Percentiles rank a stretch among this genome's conserved stretches.
Evolutionary conservation across 1,284 basidiomycete species (phyloP).

Genomic region (Crepidotus sp.): DNA sequence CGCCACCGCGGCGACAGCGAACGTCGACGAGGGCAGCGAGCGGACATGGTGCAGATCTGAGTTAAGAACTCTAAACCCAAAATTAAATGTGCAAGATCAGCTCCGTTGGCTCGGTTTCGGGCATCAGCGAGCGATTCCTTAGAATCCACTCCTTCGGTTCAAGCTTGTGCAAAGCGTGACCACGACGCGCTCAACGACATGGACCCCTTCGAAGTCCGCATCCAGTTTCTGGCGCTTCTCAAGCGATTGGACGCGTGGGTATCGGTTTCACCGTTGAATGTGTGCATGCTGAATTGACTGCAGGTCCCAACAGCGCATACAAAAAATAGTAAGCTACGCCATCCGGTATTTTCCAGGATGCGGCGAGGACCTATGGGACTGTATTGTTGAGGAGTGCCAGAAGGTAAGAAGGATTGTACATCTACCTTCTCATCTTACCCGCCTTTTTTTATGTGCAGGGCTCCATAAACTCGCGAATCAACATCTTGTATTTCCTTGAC

Average conservation of each 20-base stretch:
- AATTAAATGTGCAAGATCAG: too few relatives aligned
- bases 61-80: neutral
- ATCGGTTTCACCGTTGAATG: too few relatives aligned
- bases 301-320: slow-evolving; percentile 83
- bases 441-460: slow-evolving; percentile 41
- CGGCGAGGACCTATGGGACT: slow-evolving; percentile 92
- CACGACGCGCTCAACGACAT: slow-evolving; percentile 37
- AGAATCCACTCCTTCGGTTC: neutral
- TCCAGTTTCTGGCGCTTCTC: slow-evolving; percentile 73
- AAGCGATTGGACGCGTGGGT: slow-evolving; percentile 74
- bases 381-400: slow-evolving; percentile 81
- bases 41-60: neutral
- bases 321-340: slow-evolving; percentile 81
- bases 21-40: neutral
- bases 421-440: neutral
- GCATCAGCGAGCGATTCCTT: too few relatives aligned
- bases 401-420: slow-evolving; percentile 41
- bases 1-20: neutral
- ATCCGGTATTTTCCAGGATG: slow-evolving; percentile 77
- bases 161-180: too few relatives aligned
- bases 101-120: too few relatives aligned
- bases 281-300: slow-evolving; percentile 23
- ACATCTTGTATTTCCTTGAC: slow-evolving; percentile 89
- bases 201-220: slow-evolving; percentile 87
- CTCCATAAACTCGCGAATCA: slow-evolving; percentile 84